Conservation (phyloP, 345 rosid species). For the Ailanthus altissimus region DNA sequence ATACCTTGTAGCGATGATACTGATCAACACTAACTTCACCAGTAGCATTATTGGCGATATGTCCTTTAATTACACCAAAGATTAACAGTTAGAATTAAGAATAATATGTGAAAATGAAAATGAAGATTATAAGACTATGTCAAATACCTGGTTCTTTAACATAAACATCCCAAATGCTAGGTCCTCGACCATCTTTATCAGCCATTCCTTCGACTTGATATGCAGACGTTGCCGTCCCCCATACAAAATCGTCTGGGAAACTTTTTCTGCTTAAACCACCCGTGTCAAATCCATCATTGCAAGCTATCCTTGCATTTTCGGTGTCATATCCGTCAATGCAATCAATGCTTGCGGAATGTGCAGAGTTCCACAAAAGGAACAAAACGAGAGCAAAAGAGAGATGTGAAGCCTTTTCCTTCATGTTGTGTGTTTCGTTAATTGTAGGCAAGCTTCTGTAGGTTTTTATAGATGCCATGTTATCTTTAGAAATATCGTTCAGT, state of each 20-base stretch:
- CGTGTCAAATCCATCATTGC: conserved; percentile 31
- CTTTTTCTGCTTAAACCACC: conserved; percentile 46
- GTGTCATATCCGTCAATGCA: not conserved
- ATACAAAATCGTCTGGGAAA: conserved; percentile 50
- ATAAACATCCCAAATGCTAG: conserved; percentile 65
- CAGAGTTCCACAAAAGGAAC: not conserved
- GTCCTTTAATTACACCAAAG: conserved; percentile 28
- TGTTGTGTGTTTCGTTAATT: not conserved
- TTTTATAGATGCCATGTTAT: too few species aligned
- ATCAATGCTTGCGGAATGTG: not conserved
- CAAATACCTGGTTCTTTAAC: conserved; percentile 46
- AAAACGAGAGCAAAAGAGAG: not conserved
- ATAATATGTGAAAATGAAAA: not conserved
- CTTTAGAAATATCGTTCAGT: too few species aligned
- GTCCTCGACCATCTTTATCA: conserved; percentile 58
- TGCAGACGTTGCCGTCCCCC: conserved; percentile 58
- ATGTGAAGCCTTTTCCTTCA: not conserved
- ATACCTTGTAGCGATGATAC: conserved; percentile 52
- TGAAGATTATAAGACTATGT: not conserved
- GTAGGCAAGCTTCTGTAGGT: too few species aligned
- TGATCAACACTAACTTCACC: conserved; percentile 61
- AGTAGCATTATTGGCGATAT: conserved; percentile 40
- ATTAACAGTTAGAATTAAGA: too few species aligned
- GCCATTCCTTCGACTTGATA: conserved; percentile 69
- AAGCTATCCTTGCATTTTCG: not conserved